A percentile compares a stretch with the other conserved stretches of the same genome.
These are phyloP conservation scores for Aleurites moluccanus DNA, from an alignment of 441 rosid genomes.

Conservation along the genomic window DNA sequence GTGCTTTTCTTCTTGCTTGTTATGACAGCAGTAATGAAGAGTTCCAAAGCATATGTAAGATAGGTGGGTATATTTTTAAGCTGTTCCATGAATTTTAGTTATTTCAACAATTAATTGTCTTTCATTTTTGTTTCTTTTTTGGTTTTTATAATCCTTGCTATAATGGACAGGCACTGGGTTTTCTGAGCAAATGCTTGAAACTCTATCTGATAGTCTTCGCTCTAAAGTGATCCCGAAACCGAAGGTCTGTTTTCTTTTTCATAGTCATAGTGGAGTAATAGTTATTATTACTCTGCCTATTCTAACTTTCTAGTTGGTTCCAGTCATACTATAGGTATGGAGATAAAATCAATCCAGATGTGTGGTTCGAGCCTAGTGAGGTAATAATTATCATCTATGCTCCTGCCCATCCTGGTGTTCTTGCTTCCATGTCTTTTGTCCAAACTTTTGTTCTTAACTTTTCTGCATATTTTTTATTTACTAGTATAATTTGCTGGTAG, in stretches of 20 bases:
- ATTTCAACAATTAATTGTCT: slow-evolving; percentile 11
- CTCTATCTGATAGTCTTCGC: slow-evolving; percentile 75
- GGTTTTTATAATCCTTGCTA: slow-evolving; percentile 13
- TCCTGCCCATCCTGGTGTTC: neutral
- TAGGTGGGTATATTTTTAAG: slow-evolving; percentile 46
- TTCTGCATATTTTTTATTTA: neutral
- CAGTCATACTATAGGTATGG: slow-evolving; percentile 78
- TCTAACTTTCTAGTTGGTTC: slow-evolving; percentile 25
- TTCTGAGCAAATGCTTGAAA: slow-evolving; percentile 82
- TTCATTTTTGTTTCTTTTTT: slow-evolving; percentile 1
- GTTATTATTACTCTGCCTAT: slow-evolving; percentile 19
- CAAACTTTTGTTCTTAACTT: neutral
- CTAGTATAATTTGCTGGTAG: neutral
- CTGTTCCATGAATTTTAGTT: slow-evolving; percentile 4
- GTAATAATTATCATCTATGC: slow-evolving; percentile 35
- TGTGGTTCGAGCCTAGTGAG: slow-evolving; percentile 93
- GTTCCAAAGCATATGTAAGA: slow-evolving; percentile 89
- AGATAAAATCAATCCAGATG: slow-evolving; percentile 74
- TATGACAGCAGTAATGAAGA: slow-evolving; percentile 75
- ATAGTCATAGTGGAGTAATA: neutral
- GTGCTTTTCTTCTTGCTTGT: slow-evolving; percentile 93
- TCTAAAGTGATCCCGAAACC: slow-evolving; percentile 73
- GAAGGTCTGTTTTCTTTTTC: slow-evolving; percentile 48
- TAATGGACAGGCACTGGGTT: slow-evolving; percentile 75
- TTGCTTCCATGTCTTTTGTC: neutral